phyloP scores from a whole-genome alignment of 208 protist species.

The Crithidia expoeki region DNA sequence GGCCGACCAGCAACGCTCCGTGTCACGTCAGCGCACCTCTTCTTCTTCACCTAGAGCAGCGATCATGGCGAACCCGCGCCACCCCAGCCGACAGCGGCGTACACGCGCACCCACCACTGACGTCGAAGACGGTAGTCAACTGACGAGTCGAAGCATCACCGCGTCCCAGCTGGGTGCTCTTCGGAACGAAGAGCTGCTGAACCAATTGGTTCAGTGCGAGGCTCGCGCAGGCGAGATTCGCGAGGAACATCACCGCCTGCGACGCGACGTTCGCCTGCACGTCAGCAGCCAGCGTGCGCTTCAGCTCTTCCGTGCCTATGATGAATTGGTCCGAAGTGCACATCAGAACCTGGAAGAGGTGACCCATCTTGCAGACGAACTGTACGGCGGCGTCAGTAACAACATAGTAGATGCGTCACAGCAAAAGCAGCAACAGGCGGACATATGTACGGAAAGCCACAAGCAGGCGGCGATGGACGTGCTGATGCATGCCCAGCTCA shows the following conservation, averaged over 20 bases:
- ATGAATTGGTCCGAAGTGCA: constrained; percentile 45
- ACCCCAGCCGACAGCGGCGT: background rate
- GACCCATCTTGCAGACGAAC: constrained; percentile 28
- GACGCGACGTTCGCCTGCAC: constrained; percentile 70
- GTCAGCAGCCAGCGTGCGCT: constrained; percentile 72
- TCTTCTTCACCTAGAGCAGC: too few relatives aligned
- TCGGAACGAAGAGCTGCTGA: constrained; percentile 17
- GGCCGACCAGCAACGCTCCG: constrained; percentile 29
- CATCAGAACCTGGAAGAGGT: constrained; percentile 39
- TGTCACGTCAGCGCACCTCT: background rate
- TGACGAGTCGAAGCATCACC: constrained; percentile 5
- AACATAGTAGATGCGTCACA: background rate
- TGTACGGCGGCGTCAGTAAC: constrained; percentile 1
- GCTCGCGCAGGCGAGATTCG: constrained; percentile 33
- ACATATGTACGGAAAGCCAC: background rate
- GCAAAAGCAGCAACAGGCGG: background rate
- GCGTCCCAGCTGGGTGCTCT: background rate
- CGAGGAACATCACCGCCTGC: constrained; percentile 57
- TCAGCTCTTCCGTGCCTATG: constrained; percentile 73
- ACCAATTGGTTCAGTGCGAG: constrained; percentile 17
- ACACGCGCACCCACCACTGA: background rate
- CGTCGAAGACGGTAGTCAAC: background rate
- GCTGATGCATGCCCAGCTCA: constrained; percentile 10
- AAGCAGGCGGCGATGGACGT: background rate
- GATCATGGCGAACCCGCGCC: background rate